phyloP scores from a whole-genome alignment of 441 rosid genomes.

The Biscutella laevigata region DNA sequence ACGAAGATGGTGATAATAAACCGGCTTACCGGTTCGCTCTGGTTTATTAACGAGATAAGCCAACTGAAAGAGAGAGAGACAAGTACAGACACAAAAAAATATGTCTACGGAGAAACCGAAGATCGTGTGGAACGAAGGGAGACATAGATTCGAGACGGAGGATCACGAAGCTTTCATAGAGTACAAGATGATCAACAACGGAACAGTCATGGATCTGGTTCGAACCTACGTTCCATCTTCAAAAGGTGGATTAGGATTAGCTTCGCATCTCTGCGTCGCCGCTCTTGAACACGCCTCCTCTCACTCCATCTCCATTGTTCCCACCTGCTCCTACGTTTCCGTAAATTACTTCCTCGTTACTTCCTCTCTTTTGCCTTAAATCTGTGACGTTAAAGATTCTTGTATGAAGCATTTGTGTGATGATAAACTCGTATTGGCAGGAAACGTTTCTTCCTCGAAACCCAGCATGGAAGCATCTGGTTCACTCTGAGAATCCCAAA shows the following conservation, averaged over 20 bases:
- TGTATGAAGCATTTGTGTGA: background rate
- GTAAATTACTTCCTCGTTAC: constrained; percentile 22
- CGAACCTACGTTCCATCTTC: constrained; percentile 71
- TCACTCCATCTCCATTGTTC: constrained; percentile 46
- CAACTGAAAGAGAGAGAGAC: background rate
- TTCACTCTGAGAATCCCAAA: constrained; percentile 32
- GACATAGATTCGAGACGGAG: constrained; percentile 59
- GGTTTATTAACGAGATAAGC: background rate
- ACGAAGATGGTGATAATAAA: too few relatives aligned
- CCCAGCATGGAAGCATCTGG: constrained; percentile 43
- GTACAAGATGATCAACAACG: constrained; percentile 40
- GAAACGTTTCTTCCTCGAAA: constrained; percentile 63
- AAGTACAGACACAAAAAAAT: background rate
- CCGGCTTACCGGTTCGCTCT: background rate
- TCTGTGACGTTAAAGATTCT: too few relatives aligned
- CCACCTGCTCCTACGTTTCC: constrained; percentile 70
- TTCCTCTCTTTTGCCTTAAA: background rate
- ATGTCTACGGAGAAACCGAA: constrained; percentile 16
- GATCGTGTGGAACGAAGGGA: constrained; percentile 50
- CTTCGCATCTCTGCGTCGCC: constrained; percentile 62
- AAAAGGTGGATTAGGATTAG: constrained; percentile 64
- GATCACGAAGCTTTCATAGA: constrained; percentile 61
- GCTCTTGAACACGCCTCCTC: constrained; percentile 59
- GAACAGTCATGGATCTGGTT: constrained; percentile 54
- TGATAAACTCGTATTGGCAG: constrained; percentile 24